These are phyloP conservation scores for Ceriops decandra DNA, from an alignment of 345 rosid species.

Conservation along the genomic window DNA sequence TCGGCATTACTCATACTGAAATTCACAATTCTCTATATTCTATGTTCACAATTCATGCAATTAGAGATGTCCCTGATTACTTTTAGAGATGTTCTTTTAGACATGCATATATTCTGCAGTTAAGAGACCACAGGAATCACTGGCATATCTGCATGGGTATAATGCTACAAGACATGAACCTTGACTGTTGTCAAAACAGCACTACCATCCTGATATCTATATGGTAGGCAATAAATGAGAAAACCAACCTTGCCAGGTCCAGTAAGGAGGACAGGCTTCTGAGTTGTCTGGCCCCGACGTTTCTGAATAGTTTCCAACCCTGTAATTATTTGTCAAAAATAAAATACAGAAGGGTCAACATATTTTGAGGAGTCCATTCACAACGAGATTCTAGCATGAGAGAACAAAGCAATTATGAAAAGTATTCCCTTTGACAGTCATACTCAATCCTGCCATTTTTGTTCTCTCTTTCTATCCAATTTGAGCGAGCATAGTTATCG, in stretches of 20 bases:
- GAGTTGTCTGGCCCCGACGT: conserved; percentile 73
- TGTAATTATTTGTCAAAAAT: conserved; percentile 24
- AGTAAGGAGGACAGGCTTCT: conserved; percentile 70
- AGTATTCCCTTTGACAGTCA: not conserved
- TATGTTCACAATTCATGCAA: too few relatives aligned
- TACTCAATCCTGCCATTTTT: not conserved
- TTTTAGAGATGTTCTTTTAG: too few relatives aligned
- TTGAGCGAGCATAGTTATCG: not conserved
- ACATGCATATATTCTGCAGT: too few relatives aligned
- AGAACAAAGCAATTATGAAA: not conserved
- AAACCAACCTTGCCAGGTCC: conserved; percentile 92
- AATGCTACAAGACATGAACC: not conserved
- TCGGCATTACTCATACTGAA: too few relatives aligned
- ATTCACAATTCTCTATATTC: too few relatives aligned
- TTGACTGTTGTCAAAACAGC: not conserved
- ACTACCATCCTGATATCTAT: not conserved
- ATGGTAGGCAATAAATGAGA: not conserved
- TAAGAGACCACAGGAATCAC: too few relatives aligned
- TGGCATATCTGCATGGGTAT: too few relatives aligned
- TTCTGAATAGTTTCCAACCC: conserved; percentile 85
- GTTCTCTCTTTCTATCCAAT: not conserved
- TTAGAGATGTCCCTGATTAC: too few relatives aligned
- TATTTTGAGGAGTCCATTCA: not conserved
- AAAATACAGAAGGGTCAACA: not conserved
- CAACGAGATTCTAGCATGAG: not conserved